Percentiles rank a stretch among this genome's conserved stretches.
These are phyloP conservation scores for Rhizophora apiculata DNA, from an alignment of 345 rosid genomes.

Conservation along the genomic window DNA sequence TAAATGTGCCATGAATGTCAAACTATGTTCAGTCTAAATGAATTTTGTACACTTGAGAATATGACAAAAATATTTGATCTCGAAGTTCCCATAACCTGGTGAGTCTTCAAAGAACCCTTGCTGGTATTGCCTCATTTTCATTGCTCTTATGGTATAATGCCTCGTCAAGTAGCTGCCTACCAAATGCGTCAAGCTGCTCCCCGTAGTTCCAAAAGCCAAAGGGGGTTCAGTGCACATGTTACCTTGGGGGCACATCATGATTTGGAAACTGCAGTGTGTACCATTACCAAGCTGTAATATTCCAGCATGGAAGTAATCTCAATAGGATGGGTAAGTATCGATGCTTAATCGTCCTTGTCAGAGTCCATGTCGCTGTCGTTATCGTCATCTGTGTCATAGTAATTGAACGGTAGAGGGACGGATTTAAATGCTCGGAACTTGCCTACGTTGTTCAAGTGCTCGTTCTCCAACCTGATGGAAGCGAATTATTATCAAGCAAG, in stretches of 20 bases:
- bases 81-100: no score
- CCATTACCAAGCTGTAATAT: no score
- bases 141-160: not conserved
- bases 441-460: slow-evolving; percentile 73
- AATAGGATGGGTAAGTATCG: not conserved
- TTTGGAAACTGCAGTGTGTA: no score
- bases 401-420: slow-evolving; percentile 61
- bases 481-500: not conserved
- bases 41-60: no score
- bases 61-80: no score
- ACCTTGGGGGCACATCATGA: no score
- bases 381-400: slow-evolving; percentile 28
- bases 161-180: not conserved
- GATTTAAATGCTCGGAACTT: slow-evolving; percentile 64
- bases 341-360: slow-evolving; percentile 21
- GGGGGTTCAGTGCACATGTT: not conserved
- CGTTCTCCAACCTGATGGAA: slow-evolving; percentile 57
- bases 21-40: no score
- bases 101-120: no score
- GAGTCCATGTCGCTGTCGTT: no score
- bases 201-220: not conserved
- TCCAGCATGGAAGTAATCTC: not conserved
- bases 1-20: no score
- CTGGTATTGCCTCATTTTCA: no score
- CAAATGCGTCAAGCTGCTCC: not conserved